These are phyloP conservation scores for Fusarium zealandicum DNA, from an alignment of 2,329 filamentous ascomycete species.

Conservation along the genomic window DNA sequence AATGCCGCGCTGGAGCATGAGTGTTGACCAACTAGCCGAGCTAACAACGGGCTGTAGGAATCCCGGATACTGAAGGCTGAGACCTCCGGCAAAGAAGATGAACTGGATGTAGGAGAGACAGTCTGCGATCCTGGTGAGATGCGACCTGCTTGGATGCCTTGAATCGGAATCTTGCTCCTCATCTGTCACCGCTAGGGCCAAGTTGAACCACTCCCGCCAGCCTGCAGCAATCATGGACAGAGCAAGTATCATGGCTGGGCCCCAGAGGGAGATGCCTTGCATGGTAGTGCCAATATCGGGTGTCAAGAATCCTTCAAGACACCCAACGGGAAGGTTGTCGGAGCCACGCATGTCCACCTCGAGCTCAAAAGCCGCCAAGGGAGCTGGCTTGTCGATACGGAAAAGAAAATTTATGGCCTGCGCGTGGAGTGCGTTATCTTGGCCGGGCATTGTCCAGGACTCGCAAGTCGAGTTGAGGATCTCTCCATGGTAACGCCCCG, in stretches of 20 bases:
- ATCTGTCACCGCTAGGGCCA: conserved; percentile 11
- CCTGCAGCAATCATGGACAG: conserved; percentile 28
- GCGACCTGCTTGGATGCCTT: conserved; percentile 9
- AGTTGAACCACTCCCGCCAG: conserved; percentile 23
- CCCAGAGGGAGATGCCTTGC: conserved; percentile 21
- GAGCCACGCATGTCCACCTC: conserved; percentile 25
- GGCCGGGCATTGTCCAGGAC: neutral
- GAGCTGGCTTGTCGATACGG: conserved; percentile 41
- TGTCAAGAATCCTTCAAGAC: conserved; percentile 26
- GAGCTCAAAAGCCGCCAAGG: conserved; percentile 30
- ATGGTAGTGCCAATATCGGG: conserved; percentile 21
- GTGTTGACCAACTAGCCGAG: conserved; percentile 69
- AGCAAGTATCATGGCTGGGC: conserved; percentile 13
- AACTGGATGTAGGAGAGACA: conserved; percentile 81
- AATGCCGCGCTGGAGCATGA: conserved; percentile 61
- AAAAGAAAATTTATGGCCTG: conserved; percentile 10
- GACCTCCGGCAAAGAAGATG: conserved; percentile 71
- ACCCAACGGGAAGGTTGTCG: conserved; percentile 21
- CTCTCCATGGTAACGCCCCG: conserved; percentile 20
- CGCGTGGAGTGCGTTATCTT: neutral
- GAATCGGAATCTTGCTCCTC: conserved; percentile 9
- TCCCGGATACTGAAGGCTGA: conserved; percentile 76
- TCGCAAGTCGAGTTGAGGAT: conserved; percentile 30
- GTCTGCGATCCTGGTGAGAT: conserved; percentile 48
- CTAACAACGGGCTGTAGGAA: conserved; percentile 76